phyloP scores from a whole-genome alignment of 2,329 filamentous ascomycete species.

The Dothideomycetes sp. region DNA sequence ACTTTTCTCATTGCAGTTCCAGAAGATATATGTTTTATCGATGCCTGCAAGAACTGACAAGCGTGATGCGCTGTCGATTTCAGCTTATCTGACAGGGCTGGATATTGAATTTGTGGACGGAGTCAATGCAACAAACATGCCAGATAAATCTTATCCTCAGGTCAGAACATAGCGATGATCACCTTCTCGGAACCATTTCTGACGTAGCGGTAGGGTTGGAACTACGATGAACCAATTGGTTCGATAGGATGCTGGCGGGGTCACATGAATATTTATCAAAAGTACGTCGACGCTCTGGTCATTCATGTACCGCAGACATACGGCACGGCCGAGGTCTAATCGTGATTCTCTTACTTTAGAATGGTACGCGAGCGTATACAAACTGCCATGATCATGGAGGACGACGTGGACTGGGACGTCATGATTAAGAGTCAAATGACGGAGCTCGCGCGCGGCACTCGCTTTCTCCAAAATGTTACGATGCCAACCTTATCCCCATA shows the following conservation, averaged over 20 bases:
- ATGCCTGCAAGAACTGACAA: not conserved
- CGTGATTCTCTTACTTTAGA: not conserved
- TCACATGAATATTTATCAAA: not conserved
- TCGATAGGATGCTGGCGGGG: not conserved
- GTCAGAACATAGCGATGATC: not conserved
- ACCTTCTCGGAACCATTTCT: not conserved
- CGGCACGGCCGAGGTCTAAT: too few relatives aligned
- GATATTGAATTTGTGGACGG: not conserved
- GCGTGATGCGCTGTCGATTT: not conserved
- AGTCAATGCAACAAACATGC: not conserved
- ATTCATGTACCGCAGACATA: too few relatives aligned
- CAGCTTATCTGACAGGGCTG: not conserved
- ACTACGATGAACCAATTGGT: not conserved
- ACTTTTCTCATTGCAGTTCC: not conserved
- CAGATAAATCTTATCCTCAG: not conserved
- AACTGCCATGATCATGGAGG: not conserved
- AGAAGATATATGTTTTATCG: not conserved
- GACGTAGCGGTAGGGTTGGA: not conserved
- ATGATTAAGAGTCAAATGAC: not conserved
- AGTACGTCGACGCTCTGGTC: too few relatives aligned
- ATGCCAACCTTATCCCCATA: not conserved
- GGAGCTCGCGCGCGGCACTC: not conserved
- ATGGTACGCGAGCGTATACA: not conserved
- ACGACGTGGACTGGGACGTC: not conserved
- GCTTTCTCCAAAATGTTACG: not conserved